Base-by-base conservation (phyloP, 352 stramenopile species). In the Phytopythium cucurbitacearum region DNA sequence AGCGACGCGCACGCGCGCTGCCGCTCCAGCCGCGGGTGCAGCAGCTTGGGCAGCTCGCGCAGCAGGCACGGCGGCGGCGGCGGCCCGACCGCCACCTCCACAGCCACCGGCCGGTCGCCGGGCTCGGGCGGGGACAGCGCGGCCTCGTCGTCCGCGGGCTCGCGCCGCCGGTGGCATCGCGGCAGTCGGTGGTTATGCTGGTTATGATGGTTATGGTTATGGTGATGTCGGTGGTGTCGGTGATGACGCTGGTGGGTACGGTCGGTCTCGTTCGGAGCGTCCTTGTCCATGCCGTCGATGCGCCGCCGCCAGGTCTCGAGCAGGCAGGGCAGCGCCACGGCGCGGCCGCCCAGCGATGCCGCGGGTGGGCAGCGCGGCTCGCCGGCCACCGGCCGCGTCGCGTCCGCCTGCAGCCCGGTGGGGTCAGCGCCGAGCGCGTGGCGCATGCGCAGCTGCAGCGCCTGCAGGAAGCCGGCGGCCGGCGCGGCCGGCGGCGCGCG, bases 261-360 rank as follows among this genome's bases (percentile, higher is more conserved):
- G 39, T 13, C 33, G 40, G n/a, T 32, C 7, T 13, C 48, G 16
- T 38, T 11, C 11, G 32, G 12, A 38, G 12, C 3, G 6, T 47
- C 32, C 8, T 57, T 41, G 13, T 54, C 43, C 60, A 73, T 73
- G 35, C 42, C 35, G 11, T 73, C 65, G 46, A 73, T 73, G 42
- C 65, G 65, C 15, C 60, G 64, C 4, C 55, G 15, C 65, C 65
- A 73, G 11, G 53, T 45, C 54, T 73, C 57, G 8, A 73, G 21
- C 7, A 73, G 50, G 33, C 64, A 69, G 50, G 64, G 53, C 7
- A 72, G 15, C 5, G 38, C 36, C 11, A 55, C 2, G 3, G 16
- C 48, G 15, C 44, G 37, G 2, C 37, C 16, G 10, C 40, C 21
- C 9, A 40, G 16, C 21, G 21, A 28, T 2, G 21, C 21, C 21